These are phyloP conservation scores for Aspergillus sp. DNA, from an alignment of 2,329 filamentous ascomycete genomes.

Conservation along the genomic window DNA sequence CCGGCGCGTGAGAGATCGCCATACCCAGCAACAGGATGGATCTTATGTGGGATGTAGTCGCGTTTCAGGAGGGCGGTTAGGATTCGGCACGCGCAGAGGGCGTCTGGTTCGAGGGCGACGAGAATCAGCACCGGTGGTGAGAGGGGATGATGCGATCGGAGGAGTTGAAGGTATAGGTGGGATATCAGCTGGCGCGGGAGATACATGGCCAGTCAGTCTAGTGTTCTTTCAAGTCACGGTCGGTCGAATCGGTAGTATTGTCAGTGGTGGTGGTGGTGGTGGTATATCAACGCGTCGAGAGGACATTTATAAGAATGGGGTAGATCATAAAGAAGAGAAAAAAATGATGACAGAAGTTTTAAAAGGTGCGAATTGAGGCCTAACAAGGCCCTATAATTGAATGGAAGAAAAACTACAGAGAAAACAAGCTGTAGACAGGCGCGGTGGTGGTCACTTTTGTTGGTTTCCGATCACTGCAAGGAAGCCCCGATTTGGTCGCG, in stretches of 20 bases:
- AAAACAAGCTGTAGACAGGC: background rate
- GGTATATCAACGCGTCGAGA: constrained; percentile 5
- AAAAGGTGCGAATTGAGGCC: background rate
- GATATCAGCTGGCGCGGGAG: constrained; percentile 86
- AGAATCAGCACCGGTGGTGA: constrained; percentile 89
- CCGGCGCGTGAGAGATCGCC: constrained; percentile 80
- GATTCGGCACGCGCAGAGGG: constrained; percentile 92
- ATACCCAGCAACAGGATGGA: constrained; percentile 92
- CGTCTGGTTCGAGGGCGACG: constrained; percentile 90
- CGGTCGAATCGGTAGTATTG: background rate
- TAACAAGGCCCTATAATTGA: constrained; percentile 17
- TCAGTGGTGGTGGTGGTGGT: background rate
- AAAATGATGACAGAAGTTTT: background rate
- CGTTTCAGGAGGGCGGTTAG: constrained; percentile 90
- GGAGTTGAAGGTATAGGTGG: constrained; percentile 86
- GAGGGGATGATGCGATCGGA: constrained; percentile 81
- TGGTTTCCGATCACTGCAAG: background rate
- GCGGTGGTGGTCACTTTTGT: background rate
- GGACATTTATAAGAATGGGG: constrained; percentile 9
- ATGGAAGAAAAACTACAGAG: constrained; percentile 2
- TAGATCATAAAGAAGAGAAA: background rate
- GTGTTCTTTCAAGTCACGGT: background rate
- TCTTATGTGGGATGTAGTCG: constrained; percentile 97
- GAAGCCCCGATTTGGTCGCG: constrained; percentile 15
- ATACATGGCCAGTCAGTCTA: constrained; percentile 69